Percentiles rank a stretch among this genome's conserved stretches.
phyloP scores from a whole-genome alignment of 2,329 filamentous ascomycete species.

The Chrysosporium keratinophilum region DNA sequence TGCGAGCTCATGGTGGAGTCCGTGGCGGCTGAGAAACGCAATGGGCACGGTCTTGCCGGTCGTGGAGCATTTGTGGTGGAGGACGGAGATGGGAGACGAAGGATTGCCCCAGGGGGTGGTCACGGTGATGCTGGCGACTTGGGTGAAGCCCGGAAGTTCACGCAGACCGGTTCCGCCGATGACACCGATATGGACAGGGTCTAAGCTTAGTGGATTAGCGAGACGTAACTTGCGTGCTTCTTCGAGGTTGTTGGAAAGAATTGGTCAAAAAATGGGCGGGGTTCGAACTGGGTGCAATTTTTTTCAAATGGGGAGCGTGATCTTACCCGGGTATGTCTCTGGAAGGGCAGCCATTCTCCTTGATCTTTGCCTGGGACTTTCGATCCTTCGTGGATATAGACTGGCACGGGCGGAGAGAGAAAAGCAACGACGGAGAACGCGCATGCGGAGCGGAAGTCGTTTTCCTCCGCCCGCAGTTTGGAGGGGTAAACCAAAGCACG shows the following conservation, averaged over 20 bases:
- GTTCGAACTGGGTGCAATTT: not conserved
- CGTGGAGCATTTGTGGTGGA: conserved; percentile 70
- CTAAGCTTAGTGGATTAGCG: conserved; percentile 20
- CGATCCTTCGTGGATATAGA: conserved; percentile 1
- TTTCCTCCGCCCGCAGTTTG: not conserved
- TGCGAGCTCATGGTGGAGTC: conserved; percentile 74
- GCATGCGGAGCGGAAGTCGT: conserved; percentile 6
- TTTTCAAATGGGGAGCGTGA: not conserved
- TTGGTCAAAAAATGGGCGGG: not conserved
- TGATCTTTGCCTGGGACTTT: conserved; percentile 5
- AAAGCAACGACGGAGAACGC: not conserved
- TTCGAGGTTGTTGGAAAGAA: not conserved
- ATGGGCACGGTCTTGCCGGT: conserved; percentile 52
- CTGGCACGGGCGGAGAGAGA: not conserved
- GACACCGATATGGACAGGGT: conserved; percentile 69
- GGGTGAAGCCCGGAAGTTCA: conserved; percentile 74
- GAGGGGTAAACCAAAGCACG: not conserved
- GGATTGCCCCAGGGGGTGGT: conserved; percentile 82
- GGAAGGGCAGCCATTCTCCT: conserved; percentile 13
- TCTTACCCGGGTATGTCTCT: conserved; percentile 15
- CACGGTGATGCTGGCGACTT: conserved; percentile 66
- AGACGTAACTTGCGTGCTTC: no score
- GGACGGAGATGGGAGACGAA: conserved; percentile 67
- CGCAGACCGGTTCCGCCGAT: conserved; percentile 89
- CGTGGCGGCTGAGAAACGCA: conserved; percentile 91